Conservation (phyloP, 1,139 yeast genomes). For the Saccharomyces pastorianus region DNA sequence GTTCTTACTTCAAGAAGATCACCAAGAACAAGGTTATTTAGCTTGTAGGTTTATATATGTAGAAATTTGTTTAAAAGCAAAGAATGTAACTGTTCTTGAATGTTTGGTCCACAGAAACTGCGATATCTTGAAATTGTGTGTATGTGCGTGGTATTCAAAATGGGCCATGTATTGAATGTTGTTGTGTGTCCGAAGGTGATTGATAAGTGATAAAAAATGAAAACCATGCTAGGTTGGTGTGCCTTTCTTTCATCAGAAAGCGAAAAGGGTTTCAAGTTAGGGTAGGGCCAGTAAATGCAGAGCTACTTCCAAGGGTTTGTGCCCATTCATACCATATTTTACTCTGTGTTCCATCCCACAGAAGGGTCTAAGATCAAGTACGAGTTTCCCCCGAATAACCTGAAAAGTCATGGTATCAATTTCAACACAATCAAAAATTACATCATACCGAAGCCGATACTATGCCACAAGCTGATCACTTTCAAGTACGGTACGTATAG, state of each 20-base stretch:
- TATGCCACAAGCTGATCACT: slow-evolving; percentile 75
- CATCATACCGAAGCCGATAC: slow-evolving; percentile 84
- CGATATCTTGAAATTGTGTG: neutral
- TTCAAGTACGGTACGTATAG: slow-evolving; percentile 63
- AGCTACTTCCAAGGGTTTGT: slow-evolving; percentile 29
- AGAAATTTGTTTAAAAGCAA: too few relatives aligned
- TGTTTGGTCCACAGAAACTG: neutral
- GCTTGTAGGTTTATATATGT: too few relatives aligned
- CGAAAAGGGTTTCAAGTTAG: neutral
- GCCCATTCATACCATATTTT: slow-evolving; percentile 80
- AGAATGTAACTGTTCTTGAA: too few relatives aligned
- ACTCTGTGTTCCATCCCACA: slow-evolving; percentile 88
- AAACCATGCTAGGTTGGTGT: neutral
- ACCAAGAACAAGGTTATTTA: too few relatives aligned
- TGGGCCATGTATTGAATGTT: neutral
- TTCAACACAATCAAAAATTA: slow-evolving; percentile 85
- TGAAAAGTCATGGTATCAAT: slow-evolving; percentile 48
- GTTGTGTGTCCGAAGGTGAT: neutral
- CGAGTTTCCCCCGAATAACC: slow-evolving; percentile 70
- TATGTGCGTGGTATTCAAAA: neutral
- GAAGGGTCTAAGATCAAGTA: slow-evolving; percentile 92
- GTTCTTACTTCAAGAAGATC: too few relatives aligned
- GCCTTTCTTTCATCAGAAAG: neutral
- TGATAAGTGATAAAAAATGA: neutral
- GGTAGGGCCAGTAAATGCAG: neutral